A percentile compares a stretch with the other conserved stretches of the same genome.
Evolutionary conservation across 2,329 filamentous ascomycete species (phyloP).

Genomic region (Fusarium vanettenii): DNA sequence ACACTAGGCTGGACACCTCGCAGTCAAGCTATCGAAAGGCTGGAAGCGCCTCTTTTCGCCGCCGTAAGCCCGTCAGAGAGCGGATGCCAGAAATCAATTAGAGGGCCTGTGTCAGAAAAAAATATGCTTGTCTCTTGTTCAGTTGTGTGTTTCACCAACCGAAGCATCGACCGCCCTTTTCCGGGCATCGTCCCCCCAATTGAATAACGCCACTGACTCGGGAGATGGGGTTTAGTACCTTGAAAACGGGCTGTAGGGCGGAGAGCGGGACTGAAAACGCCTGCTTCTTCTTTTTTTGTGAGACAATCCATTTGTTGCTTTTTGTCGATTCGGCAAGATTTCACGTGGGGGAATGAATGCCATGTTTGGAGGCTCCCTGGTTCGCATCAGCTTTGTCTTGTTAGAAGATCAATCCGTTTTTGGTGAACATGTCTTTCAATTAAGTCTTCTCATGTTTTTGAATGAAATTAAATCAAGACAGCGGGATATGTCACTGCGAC

Average conservation of each 20-base stretch:
- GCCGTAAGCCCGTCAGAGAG: neutral
- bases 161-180: constrained; percentile 11
- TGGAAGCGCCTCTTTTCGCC: neutral
- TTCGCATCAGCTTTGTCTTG: neutral
- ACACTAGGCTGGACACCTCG: constrained; percentile 16
- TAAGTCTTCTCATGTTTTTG: neutral
- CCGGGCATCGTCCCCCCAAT: neutral
- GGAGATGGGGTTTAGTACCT: neutral
- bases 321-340: neutral
- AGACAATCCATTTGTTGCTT: constrained; percentile 3
- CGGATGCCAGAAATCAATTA: neutral
- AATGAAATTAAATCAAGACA: neutral
- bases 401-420: neutral
- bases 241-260: neutral
- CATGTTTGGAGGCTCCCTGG: neutral
- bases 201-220: constrained; percentile 25
- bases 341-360: neutral
- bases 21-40: constrained; percentile 9
- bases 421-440: neutral
- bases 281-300: neutral
- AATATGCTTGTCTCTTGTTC: neutral
- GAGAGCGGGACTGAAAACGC: neutral
- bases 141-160: constrained; percentile 36
- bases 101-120: neutral
- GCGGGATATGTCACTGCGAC: neutral